Conservation (phyloP, 495 filamentous ascomycete genomes). For the Penicillium pulvis region DNA sequence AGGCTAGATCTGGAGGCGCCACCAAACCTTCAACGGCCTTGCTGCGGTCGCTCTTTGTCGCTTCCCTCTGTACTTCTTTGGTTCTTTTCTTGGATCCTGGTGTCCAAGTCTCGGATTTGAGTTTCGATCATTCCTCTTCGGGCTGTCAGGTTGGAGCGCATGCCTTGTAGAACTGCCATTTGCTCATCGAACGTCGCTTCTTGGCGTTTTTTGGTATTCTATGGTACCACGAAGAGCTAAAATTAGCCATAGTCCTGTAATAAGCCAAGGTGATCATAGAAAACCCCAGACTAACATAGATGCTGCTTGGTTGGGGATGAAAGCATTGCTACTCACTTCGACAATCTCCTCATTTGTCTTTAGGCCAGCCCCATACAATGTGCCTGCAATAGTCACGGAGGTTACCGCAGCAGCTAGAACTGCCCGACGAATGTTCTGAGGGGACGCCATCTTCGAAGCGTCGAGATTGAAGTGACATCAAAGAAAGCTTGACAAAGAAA, state of each 20-base stretch:
- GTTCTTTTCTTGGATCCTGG: constrained; percentile 43
- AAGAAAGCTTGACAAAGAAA: constrained; percentile 14
- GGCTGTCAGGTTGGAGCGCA: constrained; percentile 47
- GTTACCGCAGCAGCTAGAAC: constrained; percentile 50
- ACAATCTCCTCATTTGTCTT: constrained; percentile 50
- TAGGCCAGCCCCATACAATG: constrained; percentile 56
- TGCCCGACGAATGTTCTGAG: constrained; percentile 37
- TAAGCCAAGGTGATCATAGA: background rate
- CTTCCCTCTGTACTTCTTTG: constrained; percentile 26
- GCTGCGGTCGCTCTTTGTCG: constrained; percentile 23
- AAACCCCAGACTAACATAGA: background rate
- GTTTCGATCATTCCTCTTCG: constrained; percentile 57
- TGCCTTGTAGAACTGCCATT: constrained; percentile 51
- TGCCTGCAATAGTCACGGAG: constrained; percentile 52
- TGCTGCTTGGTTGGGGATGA: background rate
- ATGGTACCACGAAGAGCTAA: background rate
- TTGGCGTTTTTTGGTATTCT: constrained; percentile 43
- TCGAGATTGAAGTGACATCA: constrained; percentile 6
- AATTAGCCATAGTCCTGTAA: background rate
- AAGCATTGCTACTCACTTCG: constrained; percentile 33
- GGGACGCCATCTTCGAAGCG: constrained; percentile 25
- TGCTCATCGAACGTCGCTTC: constrained; percentile 57
- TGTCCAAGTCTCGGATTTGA: constrained; percentile 57
- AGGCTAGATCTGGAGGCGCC: background rate
- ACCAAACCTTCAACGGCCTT: constrained; percentile 18